A percentile compares a stretch with the other conserved stretches of the same genome.
phyloP scores from a whole-genome alignment of 345 rosid species.

The Lagerstroemia speciosa region DNA sequence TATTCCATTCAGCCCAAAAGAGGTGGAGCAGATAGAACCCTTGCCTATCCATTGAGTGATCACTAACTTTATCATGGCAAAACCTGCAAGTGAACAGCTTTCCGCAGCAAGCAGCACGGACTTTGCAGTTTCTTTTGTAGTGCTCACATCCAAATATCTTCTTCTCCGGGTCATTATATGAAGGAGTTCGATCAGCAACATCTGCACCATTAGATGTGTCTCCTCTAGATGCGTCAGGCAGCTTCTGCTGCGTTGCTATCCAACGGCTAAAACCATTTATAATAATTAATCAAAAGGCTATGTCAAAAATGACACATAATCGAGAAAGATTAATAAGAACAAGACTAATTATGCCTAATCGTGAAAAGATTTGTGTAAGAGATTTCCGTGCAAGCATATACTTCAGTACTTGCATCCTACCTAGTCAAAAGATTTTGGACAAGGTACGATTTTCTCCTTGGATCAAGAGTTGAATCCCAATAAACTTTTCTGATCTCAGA shows the following conservation, averaged over 20 bases:
- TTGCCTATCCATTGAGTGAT: slow-evolving; percentile 66
- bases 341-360: not conserved
- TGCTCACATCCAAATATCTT: slow-evolving; percentile 55
- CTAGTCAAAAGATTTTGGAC: slow-evolving; percentile 63
- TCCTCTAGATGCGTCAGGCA: slow-evolving; percentile 22
- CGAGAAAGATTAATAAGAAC: not conserved
- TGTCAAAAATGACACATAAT: not conserved
- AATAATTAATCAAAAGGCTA: not conserved
- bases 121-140: slow-evolving; percentile 64
- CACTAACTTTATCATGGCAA: slow-evolving; percentile 68
- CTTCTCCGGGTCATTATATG: slow-evolving; percentile 42
- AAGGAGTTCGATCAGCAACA: slow-evolving; percentile 27
- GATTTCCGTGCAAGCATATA: not conserved
- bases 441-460: slow-evolving; percentile 59
- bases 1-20: not conserved
- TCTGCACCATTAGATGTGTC: slow-evolving; percentile 38
- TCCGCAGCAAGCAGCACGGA: slow-evolving; percentile 64
- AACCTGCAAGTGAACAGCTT: slow-evolving; percentile 56
- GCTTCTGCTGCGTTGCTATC: slow-evolving; percentile 66
- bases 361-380: not conserved
- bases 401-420: slow-evolving; percentile 20
- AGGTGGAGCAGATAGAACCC: not conserved
- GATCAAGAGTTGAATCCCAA: slow-evolving; percentile 54
- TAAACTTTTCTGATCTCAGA: slow-evolving; percentile 64
- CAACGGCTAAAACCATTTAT: slow-evolving; percentile 38